Percentiles rank a stretch among this genome's conserved stretches.
Conservation (phyloP, 2,329 filamentous ascomycete genomes). For the Huntiella bhutanensis region DNA sequence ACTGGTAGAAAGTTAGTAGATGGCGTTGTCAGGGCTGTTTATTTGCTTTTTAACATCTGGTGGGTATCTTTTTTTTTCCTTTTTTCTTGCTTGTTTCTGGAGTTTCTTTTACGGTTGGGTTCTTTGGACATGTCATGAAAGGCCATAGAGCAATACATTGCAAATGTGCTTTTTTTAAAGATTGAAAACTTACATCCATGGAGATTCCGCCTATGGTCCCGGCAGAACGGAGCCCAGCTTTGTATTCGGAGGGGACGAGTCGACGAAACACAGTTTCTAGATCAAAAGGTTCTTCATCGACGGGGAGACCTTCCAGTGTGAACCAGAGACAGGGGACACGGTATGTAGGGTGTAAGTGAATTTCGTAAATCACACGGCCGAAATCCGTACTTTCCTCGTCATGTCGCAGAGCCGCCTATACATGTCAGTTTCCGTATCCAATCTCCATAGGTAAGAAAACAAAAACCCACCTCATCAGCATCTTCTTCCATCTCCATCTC, state of each 20-base stretch:
- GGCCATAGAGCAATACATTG: slow-evolving; percentile 1
- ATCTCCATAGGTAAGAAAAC: background rate
- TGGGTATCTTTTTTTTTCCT: background rate
- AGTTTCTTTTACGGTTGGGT: slow-evolving; percentile 14
- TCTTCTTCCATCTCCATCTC: slow-evolving; percentile 33
- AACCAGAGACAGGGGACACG: slow-evolving; percentile 62
- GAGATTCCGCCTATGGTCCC: slow-evolving; percentile 57
- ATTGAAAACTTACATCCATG: slow-evolving; percentile 44
- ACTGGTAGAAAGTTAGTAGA: slow-evolving; percentile 24
- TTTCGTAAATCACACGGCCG: slow-evolving; percentile 47
- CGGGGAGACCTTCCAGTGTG: slow-evolving; percentile 38
- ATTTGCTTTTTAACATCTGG: background rate
- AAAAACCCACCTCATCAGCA: slow-evolving; percentile 27
- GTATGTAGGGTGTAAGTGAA: slow-evolving; percentile 59
- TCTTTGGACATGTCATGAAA: too few species aligned
- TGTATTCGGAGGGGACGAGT: slow-evolving; percentile 49
- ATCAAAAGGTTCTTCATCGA: slow-evolving; percentile 36
- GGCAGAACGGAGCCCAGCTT: slow-evolving; percentile 36
- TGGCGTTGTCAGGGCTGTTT: background rate
- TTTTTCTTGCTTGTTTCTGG: background rate
- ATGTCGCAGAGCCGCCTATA: slow-evolving; percentile 5
- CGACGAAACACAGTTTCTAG: slow-evolving; percentile 52
- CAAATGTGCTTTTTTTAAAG: slow-evolving; percentile 12
- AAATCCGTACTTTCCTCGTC: slow-evolving; percentile 14
- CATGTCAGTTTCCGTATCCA: slow-evolving; percentile 2